Base-by-base conservation (phyloP, 2,329 filamentous ascomycete genomes). In the Trichoderma sp. region DNA sequence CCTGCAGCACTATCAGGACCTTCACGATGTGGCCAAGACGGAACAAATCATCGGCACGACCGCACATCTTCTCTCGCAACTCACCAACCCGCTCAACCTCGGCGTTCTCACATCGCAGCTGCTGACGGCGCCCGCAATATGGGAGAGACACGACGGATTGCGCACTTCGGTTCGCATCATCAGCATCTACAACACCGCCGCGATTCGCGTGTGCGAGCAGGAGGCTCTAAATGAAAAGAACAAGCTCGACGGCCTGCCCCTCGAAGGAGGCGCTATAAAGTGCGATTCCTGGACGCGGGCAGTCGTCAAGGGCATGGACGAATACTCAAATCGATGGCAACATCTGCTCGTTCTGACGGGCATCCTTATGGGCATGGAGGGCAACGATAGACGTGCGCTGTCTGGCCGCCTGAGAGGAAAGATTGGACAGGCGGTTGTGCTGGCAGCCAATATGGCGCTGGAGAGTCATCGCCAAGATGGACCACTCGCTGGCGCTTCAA, bases 301-400 rank as follows among this genome's bases (percentile, higher is more conserved):
- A 1, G 82, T 89, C 4, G 82, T 84, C 52, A 84, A 84, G 72
- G 87, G 87, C 39, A 82, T 85, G 10, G 86, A 89, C 64, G 84
- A 84, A 35, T 82, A 84, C 53, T 87, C 87, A 17, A 84, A 83
- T 29, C 83, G 92, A 74, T 97, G 93, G 93, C 90, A 93, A 77
- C 93, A 97, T 77, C 79, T 93, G 34, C 82, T 97, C n/a, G 85
- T 94, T 5, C 85, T 97, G 9, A 89, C 89, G 0, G 94, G 93
- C 3, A 81, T 97, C 25, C 79, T 97, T 68, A 85, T 94, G 75
- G 93, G 92, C 9, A 90, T 94, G 74, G 90, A 91, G 71, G 82
- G 85, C 17, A 84, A 87, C 69, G 85, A 89, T 48, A 80, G 88
- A 54, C 84, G 86, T 68, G 86, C 87, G n/a, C 78, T 93, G n/a